Evolutionary conservation across 495 filamentous ascomycete species (phyloP).

Genomic region (Saxophila tyrrhenica): DNA sequence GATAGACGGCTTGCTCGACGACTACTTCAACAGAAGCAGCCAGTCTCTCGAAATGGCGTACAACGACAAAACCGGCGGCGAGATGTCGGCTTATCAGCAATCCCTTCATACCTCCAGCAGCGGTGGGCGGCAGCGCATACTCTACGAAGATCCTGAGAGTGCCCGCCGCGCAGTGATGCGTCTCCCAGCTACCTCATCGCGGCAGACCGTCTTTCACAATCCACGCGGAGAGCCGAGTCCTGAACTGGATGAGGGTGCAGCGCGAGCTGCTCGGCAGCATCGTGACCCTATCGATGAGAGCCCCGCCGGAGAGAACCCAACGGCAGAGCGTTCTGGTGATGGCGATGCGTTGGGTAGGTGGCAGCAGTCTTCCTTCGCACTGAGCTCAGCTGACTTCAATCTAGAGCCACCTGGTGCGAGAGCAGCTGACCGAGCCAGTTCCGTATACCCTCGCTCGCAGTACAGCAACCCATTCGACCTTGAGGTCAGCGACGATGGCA

Average conservation of each 20-base stretch:
- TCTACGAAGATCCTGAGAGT: slow-evolving; percentile 8
- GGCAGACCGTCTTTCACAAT: not conserved
- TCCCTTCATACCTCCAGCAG: not conserved
- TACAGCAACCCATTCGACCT: slow-evolving; percentile 17
- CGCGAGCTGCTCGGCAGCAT: too few relatives aligned
- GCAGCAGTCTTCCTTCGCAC: not conserved
- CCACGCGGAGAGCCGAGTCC: not conserved
- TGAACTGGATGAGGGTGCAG: not conserved
- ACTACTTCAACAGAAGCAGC: slow-evolving; percentile 12
- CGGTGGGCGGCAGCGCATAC: slow-evolving; percentile 1
- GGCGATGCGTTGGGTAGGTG: not conserved
- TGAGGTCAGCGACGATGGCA: slow-evolving; percentile 4
- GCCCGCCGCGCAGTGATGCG: slow-evolving; percentile 14
- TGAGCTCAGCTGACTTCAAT: not conserved
- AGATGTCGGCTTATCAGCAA: not conserved
- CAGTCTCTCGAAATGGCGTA: not conserved
- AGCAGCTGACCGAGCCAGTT: not conserved
- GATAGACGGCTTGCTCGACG: slow-evolving; percentile 18
- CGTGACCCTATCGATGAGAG: not conserved
- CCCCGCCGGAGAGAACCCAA: not conserved
- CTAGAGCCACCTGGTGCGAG: not conserved
- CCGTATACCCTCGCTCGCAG: not conserved
- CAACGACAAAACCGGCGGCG: slow-evolving; percentile 2
- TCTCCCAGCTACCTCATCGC: not conserved
- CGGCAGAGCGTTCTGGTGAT: not conserved